These are phyloP conservation scores for Stephania yunnanensis DNA, from an alignment of 164 flowering plant genomes.

Conservation along the genomic window DNA sequence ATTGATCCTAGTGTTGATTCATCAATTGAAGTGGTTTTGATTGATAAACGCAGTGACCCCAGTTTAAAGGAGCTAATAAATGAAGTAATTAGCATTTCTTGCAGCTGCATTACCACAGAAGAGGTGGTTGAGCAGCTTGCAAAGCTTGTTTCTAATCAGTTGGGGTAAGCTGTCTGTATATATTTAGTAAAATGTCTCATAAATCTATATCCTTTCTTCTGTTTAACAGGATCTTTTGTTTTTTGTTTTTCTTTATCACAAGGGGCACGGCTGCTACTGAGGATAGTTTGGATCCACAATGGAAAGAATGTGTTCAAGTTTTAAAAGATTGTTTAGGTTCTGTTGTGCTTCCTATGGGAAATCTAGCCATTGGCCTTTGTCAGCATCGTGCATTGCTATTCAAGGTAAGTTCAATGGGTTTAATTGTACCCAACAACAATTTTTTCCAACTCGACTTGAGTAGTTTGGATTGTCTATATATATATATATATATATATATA, in stretches of 20 bases:
- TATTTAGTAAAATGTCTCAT: not conserved
- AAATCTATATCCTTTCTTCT: slow-evolving; percentile 2
- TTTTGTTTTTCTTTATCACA: slow-evolving; percentile 23
- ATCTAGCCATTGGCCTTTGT: slow-evolving; percentile 81
- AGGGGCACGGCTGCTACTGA: slow-evolving; percentile 79
- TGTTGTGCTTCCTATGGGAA: slow-evolving; percentile 81
- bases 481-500: not conserved
- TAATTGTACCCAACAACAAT: not conserved
- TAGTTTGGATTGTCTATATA: not conserved
- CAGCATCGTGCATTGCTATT: slow-evolving; percentile 86
- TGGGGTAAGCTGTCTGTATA: slow-evolving; percentile 69
- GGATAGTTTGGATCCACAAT: slow-evolving; percentile 44
- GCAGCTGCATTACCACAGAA: slow-evolving; percentile 52
- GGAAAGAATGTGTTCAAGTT: slow-evolving; percentile 69
- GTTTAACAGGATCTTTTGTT: slow-evolving; percentile 17
- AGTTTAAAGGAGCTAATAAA: slow-evolving; percentile 65
- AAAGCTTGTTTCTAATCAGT: slow-evolving; percentile 65
- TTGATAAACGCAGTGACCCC: slow-evolving; percentile 74
- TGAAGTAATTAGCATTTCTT: slow-evolving; percentile 46
- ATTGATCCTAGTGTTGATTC: slow-evolving; percentile 48
- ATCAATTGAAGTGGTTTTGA: slow-evolving; percentile 66
- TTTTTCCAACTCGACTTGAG: not conserved
- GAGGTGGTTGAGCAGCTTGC: slow-evolving; percentile 90
- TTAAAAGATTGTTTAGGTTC: slow-evolving; percentile 77
- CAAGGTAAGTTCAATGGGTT: slow-evolving; percentile 43